Evolutionary conservation across 441 rosid species (phyloP), one percentile per base, ranked within the genome.

Genomic region (Cnidoscolus chayamansa): DNA sequence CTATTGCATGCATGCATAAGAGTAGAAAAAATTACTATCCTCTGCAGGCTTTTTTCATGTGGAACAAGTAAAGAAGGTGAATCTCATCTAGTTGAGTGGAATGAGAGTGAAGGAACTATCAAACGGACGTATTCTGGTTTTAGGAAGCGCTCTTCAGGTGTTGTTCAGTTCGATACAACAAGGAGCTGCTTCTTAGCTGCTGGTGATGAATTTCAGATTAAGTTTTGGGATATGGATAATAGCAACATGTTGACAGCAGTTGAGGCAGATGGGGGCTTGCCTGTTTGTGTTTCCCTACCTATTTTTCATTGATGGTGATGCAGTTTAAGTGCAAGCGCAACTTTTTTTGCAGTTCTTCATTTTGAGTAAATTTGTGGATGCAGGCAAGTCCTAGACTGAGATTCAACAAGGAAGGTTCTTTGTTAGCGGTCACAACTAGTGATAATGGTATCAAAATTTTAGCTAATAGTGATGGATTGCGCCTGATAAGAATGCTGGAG

Each of bases 151-250:
- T 87, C 90, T 30, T 37, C 76, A 16, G 96, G 87, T 37, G 91
- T 88, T 77, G 89, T 90, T 72, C 90, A 86, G 75, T 90, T 90
- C 74, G 93, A 90, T 74, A 86, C 92, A 7, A 88, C 90, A 15
- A 86, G 84, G 76, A 89, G 90, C 72, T 86, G 86, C 67, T 87
- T 87, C 79, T 76, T 92, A 79, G 97, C 95, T 80, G 95, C 86
- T 67, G 97, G 97, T 31, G 97, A 92, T 76, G 97, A 92, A 63
- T 79, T 78, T 76, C 86, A 82, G 81, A 74, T 92, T 51, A 92
- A 90, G 72, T 84, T 92, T 73, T 92, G 97, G 97, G 92, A 89
- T 78, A 88, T 92, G 97, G 95, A 92, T 76, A 85, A 72, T 77
- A 76, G 74, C 63, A 78, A 76, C 81, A 67, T 87, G 65, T 77